Evolutionary conservation across 345 rosid genomes (phyloP), one percentile per base, ranked within the genome.

Genomic region (Ceriops decandra): DNA sequence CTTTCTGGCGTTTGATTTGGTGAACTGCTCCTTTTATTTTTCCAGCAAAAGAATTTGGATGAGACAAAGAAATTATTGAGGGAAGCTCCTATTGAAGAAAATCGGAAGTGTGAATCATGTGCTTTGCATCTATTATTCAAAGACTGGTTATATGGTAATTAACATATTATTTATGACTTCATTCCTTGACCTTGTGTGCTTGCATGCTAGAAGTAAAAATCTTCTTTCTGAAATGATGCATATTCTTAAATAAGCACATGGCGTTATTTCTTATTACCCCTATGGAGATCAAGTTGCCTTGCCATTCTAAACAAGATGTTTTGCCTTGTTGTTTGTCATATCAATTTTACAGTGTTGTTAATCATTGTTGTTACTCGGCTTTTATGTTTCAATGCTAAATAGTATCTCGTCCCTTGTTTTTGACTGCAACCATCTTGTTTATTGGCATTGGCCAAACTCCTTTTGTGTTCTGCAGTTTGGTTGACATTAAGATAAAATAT

Each of bases 121-220:
- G 99, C 99, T 32, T 86, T 95, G 59, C 99, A 95, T 81, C 82
- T 88, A 32, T 85, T 84, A 82, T 95, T 95, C 85, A 92, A 87
- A 72, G 99, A 95, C 77, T 92, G 99, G 99, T 82, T 95, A 61
- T 92, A 95, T 49, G 95, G 99, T 95, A 90, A 77, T 47, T 33
- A 49, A 62, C 66, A 52, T 56, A 21, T 16, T 33, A 24, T 52
- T 24, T 38, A 27, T 7, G 20, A 27, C 33, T 52, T 61, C 35
- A 7, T 24, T 24, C 13, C 33, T 69, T 49, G 17, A 17, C 6
- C 52, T 69, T 49, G 17, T 17, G n/a, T 20, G 22, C 31, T 22
- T 17, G n/a, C 15, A 47, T 60, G 57, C 32, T 30, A 27, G 64
- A 38, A 42, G 22, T 15, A 7, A 13, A 19, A 60, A 46, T 22